Evolutionary conservation across 2,329 filamentous ascomycete species (phyloP), one percentile per base, ranked within the genome.

Genomic region (Fulvia fulva): DNA sequence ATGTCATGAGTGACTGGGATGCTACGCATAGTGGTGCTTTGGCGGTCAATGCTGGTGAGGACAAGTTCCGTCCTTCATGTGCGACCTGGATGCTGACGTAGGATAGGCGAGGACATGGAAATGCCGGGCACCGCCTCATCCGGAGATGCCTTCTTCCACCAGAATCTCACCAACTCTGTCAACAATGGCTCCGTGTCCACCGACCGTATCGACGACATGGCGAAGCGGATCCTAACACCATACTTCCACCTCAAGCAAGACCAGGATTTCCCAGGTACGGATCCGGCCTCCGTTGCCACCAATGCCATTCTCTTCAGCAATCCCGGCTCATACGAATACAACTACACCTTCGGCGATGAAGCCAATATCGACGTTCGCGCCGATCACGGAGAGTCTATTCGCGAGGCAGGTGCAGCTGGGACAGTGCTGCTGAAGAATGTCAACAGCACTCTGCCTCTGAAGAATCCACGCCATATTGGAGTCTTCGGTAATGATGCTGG

Each of bases 1-100:
- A 91, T 56, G 84, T 94, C 11, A 89, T 94, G 79, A 87, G 85
- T 0, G 92, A 96, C 71, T 96, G 91, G 91, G 55, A 65, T 22
- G 69, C 67, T 8, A 65, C 64, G 14, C 65, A 66, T 26, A 56
- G 62, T 25, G 66, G 67, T 25, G 62, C 64, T n/a, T 58, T 57
- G 19, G 58, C 56, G 23, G 63, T 61, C 1, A 55, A 65, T 32
- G 66, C 66, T 30, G 67, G 67, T 25, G n/a, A n/a, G n/a, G n/a
- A n/a, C n/a, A n/a, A n/a, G n/a, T n/a, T n/a, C n/a, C n/a, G n/a
- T n/a, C n/a, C n/a, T n/a, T n/a, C n/a, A n/a, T n/a, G n/a, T n/a
- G n/a, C n/a, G n/a, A n/a, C n/a, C n/a, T n/a, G n/a, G n/a, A n/a
- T n/a, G n/a, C n/a, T n/a, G n/a, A n/a, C n/a, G n/a, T n/a, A n/a